Evolutionary conservation across 2,329 filamentous ascomycete species (phyloP), one percentile per base, ranked within the genome.

Genomic region (Cordyceps pruinosa): DNA sequence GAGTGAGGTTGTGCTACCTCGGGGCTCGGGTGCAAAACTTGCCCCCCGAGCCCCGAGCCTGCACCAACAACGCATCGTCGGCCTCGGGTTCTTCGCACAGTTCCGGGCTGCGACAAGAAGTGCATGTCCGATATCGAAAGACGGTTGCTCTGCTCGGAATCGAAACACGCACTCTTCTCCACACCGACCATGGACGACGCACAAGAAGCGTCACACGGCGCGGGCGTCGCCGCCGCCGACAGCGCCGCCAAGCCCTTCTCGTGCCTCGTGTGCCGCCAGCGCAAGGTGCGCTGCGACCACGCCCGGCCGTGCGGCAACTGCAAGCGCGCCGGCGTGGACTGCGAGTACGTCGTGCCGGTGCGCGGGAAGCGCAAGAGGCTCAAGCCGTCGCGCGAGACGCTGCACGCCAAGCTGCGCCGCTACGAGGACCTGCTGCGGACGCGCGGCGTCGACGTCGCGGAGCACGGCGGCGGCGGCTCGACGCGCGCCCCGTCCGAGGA

Each of bases 351-450:
- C 13, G 56, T 64, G 19, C 67, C 67, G 10, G 61, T 65, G 35
- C 65, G 66, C 26, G 66, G 66, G 5, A 68, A 66, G 60, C 64
- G 66, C 39, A 66, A 61, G 56, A 61, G 58, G 30, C 66, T 52
- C 12, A 60, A 56, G 37, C 44, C 58, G 15, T n/a, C 50, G 15
- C 58, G 44, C 28, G 66, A 66, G 45, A 84, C 84, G 60, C 82
- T 88, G 56, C 76, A 77, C 58, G 84, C 84, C 32, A 81, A 80
- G 62, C 83, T 82, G 53, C 83, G 81, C 53, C 75, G 84, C 61
- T 89, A 89, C 66, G 81, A 62, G 37, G 26, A 54, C 15, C 34
- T 62, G 34, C 59, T 61, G 25, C 45, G 53, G 50, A 37, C 57
- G 28, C 41, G 57, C 8, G 60, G 60, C 17, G 48, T 53, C 12